phyloP scores from a whole-genome alignment of 106 monocot species.

The Amphibolis antarctica region DNA sequence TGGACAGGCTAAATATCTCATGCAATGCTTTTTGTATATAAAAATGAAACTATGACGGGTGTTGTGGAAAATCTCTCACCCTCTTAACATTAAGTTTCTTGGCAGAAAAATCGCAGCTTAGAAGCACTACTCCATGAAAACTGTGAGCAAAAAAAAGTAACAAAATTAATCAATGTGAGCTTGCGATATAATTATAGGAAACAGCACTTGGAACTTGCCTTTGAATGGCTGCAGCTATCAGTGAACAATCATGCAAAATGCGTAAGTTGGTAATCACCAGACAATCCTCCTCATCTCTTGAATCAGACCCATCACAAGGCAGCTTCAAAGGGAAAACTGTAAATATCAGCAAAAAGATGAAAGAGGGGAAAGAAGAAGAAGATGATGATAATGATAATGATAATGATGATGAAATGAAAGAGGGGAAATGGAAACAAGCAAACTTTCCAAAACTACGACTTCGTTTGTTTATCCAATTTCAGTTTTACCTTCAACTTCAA shows the following conservation, averaged over 20 bases:
- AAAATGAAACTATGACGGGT: too few species aligned
- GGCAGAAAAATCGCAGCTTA: conserved; percentile 33
- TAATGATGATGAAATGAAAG: too few species aligned
- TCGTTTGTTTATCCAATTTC: too few species aligned
- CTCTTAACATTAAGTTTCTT: conserved; percentile 34
- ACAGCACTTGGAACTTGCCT: conserved; percentile 23
- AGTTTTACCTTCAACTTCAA: too few species aligned
- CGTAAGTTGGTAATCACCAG: conserved; percentile 52
- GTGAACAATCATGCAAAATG: conserved; percentile 43
- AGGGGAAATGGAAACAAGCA: too few species aligned
- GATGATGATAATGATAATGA: too few species aligned
- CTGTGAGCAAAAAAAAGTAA: conserved; percentile 30
- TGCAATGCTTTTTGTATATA: too few species aligned
- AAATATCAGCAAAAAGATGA: background rate
- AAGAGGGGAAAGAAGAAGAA: background rate
- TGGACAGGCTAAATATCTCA: too few species aligned
- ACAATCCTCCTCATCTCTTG: conserved; percentile 19
- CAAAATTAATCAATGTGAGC: background rate
- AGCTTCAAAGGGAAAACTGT: conserved; percentile 27
- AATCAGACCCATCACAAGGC: conserved; percentile 20
- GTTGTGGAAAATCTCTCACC: conserved; percentile 25
- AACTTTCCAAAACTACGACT: too few species aligned
- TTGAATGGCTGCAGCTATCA: conserved; percentile 54
- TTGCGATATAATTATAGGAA: background rate
- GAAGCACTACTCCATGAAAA: conserved; percentile 56